A percentile compares a stretch with the other conserved stretches of the same genome.
phyloP scores from a whole-genome alignment of 495 filamentous ascomycete species.

The Neurospora sp. region DNA sequence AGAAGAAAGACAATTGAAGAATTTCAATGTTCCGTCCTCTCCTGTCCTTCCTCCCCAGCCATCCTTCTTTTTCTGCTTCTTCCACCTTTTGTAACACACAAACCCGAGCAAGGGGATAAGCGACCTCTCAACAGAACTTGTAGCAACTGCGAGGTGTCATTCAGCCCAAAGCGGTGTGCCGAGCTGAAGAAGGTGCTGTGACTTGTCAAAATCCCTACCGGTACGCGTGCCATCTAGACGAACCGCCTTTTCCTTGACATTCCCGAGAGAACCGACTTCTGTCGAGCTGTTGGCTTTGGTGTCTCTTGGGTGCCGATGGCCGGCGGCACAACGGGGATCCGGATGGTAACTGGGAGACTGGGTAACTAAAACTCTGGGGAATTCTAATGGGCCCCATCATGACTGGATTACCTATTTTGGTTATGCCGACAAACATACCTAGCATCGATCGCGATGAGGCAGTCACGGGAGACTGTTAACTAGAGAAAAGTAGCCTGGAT shows the following conservation, averaged over 20 bases:
- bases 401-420: too few relatives aligned
- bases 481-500: too few relatives aligned
- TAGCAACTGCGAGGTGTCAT: background rate
- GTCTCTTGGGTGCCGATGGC: background rate
- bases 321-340: too few relatives aligned
- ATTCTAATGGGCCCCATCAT: background rate
- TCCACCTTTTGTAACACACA: background rate
- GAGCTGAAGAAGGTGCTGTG: background rate
- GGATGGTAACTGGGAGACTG: too few relatives aligned
- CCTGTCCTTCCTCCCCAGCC: too few relatives aligned
- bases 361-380: background rate
- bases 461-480: background rate
- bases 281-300: background rate
- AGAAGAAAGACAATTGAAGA: too few relatives aligned
- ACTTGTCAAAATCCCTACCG: background rate
- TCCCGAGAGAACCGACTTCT: too few relatives aligned
- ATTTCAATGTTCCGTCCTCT: too few relatives aligned
- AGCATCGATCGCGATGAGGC: background rate
- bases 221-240: background rate
- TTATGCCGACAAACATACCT: background rate
- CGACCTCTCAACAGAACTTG: background rate
- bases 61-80: too few relatives aligned
- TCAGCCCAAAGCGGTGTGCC: background rate
- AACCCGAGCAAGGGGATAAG: background rate
- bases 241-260: background rate